phyloP scores from a whole-genome alignment of 441 rosid genomes.

The Arabidopsis hybrid region DNA sequence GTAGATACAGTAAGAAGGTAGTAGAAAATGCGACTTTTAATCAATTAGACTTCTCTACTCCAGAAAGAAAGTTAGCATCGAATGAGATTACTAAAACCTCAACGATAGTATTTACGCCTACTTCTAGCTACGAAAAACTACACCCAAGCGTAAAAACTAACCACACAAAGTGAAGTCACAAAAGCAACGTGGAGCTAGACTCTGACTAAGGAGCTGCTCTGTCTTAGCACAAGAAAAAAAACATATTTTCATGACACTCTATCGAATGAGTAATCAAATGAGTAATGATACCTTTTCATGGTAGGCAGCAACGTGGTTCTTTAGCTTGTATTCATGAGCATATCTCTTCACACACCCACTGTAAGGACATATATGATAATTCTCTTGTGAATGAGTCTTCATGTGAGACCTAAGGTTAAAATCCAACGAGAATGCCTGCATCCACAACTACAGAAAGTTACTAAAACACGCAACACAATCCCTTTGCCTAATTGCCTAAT shows the following conservation, averaged over 20 bases:
- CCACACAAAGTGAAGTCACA: not conserved
- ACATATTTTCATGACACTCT: not conserved
- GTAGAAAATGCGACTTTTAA: not conserved
- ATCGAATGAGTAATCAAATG: not conserved
- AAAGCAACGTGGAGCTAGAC: slow-evolving; percentile 4
- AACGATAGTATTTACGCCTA: not conserved
- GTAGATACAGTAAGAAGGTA: not conserved
- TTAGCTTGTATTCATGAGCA: slow-evolving; percentile 98
- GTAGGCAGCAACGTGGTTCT: slow-evolving; percentile 80
- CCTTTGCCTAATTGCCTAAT: not conserved
- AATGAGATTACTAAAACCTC: not conserved
- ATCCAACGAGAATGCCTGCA: slow-evolving; percentile 97
- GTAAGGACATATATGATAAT: slow-evolving; percentile 91
- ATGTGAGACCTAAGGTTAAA: slow-evolving; percentile 96
- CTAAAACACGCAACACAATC: not conserved
- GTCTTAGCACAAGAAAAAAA: not conserved
- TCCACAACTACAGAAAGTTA: slow-evolving; percentile 22
- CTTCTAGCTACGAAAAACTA: slow-evolving; percentile 3
- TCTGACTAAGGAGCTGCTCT: not conserved
- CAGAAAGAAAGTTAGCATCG: not conserved
- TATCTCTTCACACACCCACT: slow-evolving; percentile 96
- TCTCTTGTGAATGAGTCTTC: slow-evolving; percentile 99
- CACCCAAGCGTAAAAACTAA: not conserved
- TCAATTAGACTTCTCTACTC: slow-evolving; percentile 9
- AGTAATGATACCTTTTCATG: slow-evolving; percentile 76